Evolutionary conservation across 495 filamentous ascomycete species (phyloP), one percentile per base, ranked within the genome.

Genomic region (Penicillium odoratum): DNA sequence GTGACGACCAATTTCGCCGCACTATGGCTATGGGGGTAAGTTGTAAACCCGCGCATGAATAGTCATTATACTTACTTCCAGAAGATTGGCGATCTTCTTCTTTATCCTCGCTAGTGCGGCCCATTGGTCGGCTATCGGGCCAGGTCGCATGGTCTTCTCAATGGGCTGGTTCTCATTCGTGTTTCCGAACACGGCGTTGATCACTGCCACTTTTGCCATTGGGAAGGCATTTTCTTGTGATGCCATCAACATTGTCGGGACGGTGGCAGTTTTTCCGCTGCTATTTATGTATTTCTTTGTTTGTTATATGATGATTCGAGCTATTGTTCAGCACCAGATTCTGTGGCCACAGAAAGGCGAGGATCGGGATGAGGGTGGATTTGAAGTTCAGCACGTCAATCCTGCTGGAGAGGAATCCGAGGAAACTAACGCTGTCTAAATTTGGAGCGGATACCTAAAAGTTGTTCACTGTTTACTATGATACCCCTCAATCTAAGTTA

Each of bases 141-240:
- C 70, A 30, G 83, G 83, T 40, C 64, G 70, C n/a, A 85, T 92
- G 75, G 78, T 80, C 11, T 96, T 93, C 65, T 86, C 88, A 26
- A 93, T 96, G 90, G 90, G 85, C 4, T 96, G 90, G 89, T 94
- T 85, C 69, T 89, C 86, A 0, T 96, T 93, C 66, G 79, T 96
- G 0, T 96, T 96, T 65, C 91, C 91, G 4, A 93, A 96, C 60
- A 93, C 90, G 7, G 87, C 88, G 0, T 69, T 92, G 60, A 75
- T 88, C 33, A 89, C 86, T 0, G 87, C 89, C 0, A 93, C 89
- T 0, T 85, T 89, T 60, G 85, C 86, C 3, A 74, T 93, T n/a
- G 87, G 83, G 4, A 78, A 78, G 33, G 85, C 85, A 2, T 84
- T 93, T 34, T 74, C 81, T 2, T 85, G 78, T 60, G 68, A 71